A percentile compares a stretch with the other conserved stretches of the same genome.
These are phyloP conservation scores for Leccinum broughii DNA, from an alignment of 768 basidiomycete species.

Conservation along the genomic window DNA sequence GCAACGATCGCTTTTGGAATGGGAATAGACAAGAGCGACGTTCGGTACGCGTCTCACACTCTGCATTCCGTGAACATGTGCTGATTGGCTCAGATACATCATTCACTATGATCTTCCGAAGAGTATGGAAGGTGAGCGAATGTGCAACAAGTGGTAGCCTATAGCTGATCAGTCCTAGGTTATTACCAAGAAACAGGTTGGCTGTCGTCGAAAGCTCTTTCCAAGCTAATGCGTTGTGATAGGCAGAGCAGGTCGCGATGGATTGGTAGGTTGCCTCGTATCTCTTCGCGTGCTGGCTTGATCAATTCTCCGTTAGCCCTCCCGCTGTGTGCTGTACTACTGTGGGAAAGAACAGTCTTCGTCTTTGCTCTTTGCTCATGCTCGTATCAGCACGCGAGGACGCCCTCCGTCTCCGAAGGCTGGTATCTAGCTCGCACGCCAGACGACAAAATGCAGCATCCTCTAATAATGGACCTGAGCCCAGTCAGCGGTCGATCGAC, in stretches of 20 bases:
- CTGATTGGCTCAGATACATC: slow-evolving; percentile 51
- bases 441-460: slow-evolving; percentile 45
- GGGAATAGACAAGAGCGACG: slow-evolving; percentile 83
- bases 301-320: slow-evolving; percentile 45
- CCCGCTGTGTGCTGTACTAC: slow-evolving; percentile 82
- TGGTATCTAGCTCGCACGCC: slow-evolving; percentile 49
- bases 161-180: slow-evolving; percentile 41
- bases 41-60: slow-evolving; percentile 44
- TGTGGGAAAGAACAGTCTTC: slow-evolving; percentile 44
- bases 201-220: slow-evolving; percentile 10
- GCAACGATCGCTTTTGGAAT: slow-evolving; percentile 86
- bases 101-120: slow-evolving; percentile 83
- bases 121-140: slow-evolving; percentile 69
- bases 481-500: slow-evolving; percentile 64
- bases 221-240: slow-evolving; percentile 8
- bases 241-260: slow-evolving; percentile 83
- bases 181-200: slow-evolving; percentile 87
- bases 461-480: slow-evolving; percentile 51
- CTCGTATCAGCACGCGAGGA: slow-evolving; percentile 69
- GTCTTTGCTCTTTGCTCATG: neutral
- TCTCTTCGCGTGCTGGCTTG: neutral
- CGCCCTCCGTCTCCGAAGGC: slow-evolving; percentile 51
- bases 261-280: slow-evolving; percentile 46
- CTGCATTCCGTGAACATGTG: neutral
- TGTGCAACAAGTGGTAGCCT: neutral